Evolutionary conservation across 441 rosid species (phyloP).

Genomic region (Euphorbia schlechtendalii): DNA sequence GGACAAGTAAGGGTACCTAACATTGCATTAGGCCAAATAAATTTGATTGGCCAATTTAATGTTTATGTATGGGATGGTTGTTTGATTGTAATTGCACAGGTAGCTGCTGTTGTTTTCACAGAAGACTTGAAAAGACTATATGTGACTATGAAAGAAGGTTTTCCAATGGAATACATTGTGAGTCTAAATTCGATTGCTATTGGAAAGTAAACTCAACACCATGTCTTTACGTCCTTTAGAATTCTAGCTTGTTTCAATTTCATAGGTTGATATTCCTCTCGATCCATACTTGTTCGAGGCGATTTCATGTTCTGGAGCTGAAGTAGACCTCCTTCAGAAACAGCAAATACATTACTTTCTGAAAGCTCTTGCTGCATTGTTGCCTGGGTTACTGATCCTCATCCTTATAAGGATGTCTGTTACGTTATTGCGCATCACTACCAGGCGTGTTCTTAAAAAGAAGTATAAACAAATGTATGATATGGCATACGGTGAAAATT

Average conservation of each 20-base stretch:
- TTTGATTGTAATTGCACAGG: slow-evolving; percentile 38
- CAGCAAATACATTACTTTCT: slow-evolving; percentile 83
- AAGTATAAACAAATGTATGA: slow-evolving; percentile 84
- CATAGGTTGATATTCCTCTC: slow-evolving; percentile 87
- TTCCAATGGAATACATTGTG: slow-evolving; percentile 89
- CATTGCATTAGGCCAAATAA: not conserved
- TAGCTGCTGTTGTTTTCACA: slow-evolving; percentile 91
- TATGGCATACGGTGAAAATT: slow-evolving; percentile 91
- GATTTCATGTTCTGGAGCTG: slow-evolving; percentile 78
- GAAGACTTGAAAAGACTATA: slow-evolving; percentile 87
- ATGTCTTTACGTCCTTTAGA: slow-evolving; percentile 12
- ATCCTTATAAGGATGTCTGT: slow-evolving; percentile 75
- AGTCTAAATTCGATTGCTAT: slow-evolving; percentile 29
- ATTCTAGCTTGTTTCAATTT: slow-evolving; percentile 20
- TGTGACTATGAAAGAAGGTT: slow-evolving; percentile 95
- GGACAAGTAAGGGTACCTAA: too few species aligned
- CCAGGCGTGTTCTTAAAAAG: slow-evolving; percentile 81
- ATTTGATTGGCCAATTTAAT: not conserved
- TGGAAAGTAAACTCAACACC: not conserved
- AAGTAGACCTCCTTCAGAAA: slow-evolving; percentile 93
- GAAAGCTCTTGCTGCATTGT: slow-evolving; percentile 69
- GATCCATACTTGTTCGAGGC: slow-evolving; percentile 90
- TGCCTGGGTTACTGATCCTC: slow-evolving; percentile 75
- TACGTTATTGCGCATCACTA: slow-evolving; percentile 70
- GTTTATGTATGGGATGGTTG: slow-evolving; percentile 10